phyloP scores from a whole-genome alignment of 2,329 filamentous ascomycete species.

The Pseudogymnoascus sp. region DNA sequence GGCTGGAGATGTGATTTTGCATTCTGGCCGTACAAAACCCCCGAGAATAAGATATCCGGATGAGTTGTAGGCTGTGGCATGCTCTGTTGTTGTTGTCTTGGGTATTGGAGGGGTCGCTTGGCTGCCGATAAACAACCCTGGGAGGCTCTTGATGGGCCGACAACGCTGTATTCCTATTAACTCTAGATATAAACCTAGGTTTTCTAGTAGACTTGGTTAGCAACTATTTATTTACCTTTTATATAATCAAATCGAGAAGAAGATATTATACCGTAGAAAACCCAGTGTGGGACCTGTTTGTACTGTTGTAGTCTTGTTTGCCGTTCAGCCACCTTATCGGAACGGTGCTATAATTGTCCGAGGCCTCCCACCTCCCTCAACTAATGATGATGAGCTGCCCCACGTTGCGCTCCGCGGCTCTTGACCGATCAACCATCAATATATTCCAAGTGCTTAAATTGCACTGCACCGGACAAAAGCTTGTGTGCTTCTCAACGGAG shows the following conservation, averaged over 20 bases:
- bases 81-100: not conserved
- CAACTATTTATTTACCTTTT: not conserved
- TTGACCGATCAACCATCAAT: not conserved
- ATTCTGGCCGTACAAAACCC: not conserved
- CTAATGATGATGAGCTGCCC: conserved; percentile 7
- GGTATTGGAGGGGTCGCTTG: not conserved
- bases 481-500: not conserved
- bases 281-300: not conserved
- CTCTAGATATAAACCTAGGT: not conserved
- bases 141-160: not conserved
- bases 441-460: not conserved
- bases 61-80: not conserved
- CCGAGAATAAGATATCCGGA: not conserved
- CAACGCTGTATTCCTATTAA: not conserved
- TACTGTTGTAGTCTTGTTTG: not conserved
- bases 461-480: not conserved
- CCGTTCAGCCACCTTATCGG: not conserved
- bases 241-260: not conserved
- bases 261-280: not conserved
- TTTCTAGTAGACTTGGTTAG: not conserved
- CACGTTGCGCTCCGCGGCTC: conserved; percentile 1
- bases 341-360: conserved; percentile 4
- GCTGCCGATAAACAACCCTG: not conserved
- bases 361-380: not conserved
- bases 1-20: not conserved